A percentile compares a stretch with the other conserved stretches of the same genome.
Conservation (phyloP, 495 filamentous ascomycete species). For the Aspergillus sclerotiicarbonarius region DNA sequence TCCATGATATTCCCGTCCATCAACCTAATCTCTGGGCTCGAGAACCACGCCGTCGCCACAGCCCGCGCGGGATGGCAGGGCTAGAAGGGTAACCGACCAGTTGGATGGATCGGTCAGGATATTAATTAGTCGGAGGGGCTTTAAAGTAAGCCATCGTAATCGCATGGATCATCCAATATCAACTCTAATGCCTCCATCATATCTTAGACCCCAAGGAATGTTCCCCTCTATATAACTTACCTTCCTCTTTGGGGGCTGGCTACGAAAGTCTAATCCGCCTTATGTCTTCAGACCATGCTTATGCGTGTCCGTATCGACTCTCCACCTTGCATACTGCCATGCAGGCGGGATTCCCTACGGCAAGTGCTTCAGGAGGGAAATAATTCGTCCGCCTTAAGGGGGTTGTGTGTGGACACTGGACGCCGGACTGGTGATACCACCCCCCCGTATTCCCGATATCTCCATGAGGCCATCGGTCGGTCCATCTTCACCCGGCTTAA, state of each 20-base stretch:
- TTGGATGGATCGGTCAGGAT: slow-evolving; percentile 11
- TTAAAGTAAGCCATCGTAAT: not conserved
- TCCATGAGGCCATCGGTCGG: no score
- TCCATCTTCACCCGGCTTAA: not conserved
- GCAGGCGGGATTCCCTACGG: not conserved
- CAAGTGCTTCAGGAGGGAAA: not conserved
- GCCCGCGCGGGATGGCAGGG: slow-evolving; percentile 11
- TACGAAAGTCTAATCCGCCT: slow-evolving; percentile 13
- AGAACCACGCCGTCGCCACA: slow-evolving; percentile 16
- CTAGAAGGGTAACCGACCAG: slow-evolving; percentile 10
- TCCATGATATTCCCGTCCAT: not conserved
- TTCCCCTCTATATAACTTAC: not conserved
- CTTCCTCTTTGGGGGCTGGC: slow-evolving; percentile 14
- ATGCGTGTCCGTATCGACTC: not conserved
- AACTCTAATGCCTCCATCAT: not conserved
- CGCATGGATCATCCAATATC: not conserved
- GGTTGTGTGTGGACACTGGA: not conserved
- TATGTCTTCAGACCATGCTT: slow-evolving; percentile 2
- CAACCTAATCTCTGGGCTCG: slow-evolving; percentile 9
- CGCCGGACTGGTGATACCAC: not conserved
- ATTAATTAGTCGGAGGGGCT: not conserved
- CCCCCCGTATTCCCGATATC: not conserved
- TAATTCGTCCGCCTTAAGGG: not conserved
- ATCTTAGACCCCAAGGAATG: not conserved
- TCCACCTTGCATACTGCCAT: slow-evolving; percentile 1